These are phyloP conservation scores for Prunus mira DNA, from an alignment of 306 rosid species.

Conservation along the genomic window DNA sequence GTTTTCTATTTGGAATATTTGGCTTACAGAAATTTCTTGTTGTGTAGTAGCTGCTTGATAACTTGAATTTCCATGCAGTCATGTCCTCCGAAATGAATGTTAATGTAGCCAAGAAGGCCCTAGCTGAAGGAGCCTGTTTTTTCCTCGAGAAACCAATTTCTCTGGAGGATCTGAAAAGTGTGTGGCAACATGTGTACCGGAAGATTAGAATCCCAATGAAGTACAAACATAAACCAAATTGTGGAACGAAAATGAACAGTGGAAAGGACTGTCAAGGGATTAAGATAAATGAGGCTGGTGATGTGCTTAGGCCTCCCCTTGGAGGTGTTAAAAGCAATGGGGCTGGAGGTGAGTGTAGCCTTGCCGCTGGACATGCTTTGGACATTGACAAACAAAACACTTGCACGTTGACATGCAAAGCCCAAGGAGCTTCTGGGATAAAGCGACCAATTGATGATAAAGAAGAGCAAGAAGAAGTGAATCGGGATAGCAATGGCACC, in stretches of 20 bases:
- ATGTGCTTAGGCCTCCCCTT: background rate
- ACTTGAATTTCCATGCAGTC: slow-evolving; percentile 24
- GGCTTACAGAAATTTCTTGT: background rate
- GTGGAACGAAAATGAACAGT: background rate
- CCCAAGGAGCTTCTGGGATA: background rate
- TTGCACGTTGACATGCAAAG: background rate
- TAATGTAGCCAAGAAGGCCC: slow-evolving; percentile 20
- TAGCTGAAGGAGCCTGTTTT: slow-evolving; percentile 31
- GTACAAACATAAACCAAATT: background rate
- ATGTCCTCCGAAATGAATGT: slow-evolving; percentile 18
- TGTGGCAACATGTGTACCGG: slow-evolving; percentile 40
- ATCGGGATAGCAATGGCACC: background rate
- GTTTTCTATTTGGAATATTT: background rate
- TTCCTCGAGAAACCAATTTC: slow-evolving; percentile 47
- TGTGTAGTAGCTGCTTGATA: background rate
- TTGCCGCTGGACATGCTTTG: background rate
- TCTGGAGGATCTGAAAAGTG: slow-evolving; percentile 31
- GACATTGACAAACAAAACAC: background rate
- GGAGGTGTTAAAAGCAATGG: background rate
- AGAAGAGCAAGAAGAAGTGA: background rate
- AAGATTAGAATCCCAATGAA: background rate
- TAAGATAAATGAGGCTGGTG: background rate
- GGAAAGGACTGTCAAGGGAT: background rate
- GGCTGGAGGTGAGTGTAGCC: background rate
- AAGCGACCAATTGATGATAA: slow-evolving; percentile 7